These are phyloP conservation scores for Malus hybrid DNA, from an alignment of 331 rosid species.

Conservation along the genomic window DNA sequence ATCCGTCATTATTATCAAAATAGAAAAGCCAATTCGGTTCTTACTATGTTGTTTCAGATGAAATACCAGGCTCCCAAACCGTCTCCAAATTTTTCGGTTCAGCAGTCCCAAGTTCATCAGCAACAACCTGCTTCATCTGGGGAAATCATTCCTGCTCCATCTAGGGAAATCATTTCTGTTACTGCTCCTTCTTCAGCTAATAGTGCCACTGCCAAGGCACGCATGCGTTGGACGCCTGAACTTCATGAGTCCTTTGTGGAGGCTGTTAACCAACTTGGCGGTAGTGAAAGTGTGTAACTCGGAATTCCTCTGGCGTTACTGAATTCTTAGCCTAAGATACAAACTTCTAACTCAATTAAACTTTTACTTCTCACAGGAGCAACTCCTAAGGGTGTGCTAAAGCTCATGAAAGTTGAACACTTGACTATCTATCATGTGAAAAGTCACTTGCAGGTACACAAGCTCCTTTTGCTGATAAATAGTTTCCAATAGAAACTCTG, in stretches of 20 bases:
- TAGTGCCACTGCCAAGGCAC: constrained; percentile 59
- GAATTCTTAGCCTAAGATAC: constrained; percentile 7
- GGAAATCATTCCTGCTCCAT: constrained; percentile 29
- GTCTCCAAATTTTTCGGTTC: constrained; percentile 37
- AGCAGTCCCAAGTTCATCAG: constrained; percentile 52
- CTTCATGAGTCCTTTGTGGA: constrained; percentile 98
- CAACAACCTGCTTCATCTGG: constrained; percentile 45
- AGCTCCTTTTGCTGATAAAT: constrained; percentile 9
- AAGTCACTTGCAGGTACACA: constrained; percentile 89
- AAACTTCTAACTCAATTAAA: constrained; percentile 15
- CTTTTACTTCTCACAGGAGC: constrained; percentile 51
- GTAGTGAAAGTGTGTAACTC: constrained; percentile 80
- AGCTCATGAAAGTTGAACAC: constrained; percentile 90
- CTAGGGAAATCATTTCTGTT: constrained; percentile 37
- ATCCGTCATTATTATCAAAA: constrained; percentile 15
- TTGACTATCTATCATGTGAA: constrained; percentile 97
- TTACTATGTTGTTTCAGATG: constrained; percentile 52
- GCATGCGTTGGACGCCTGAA: constrained; percentile 99
- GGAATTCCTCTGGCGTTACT: constrained; percentile 17
- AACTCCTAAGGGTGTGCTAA: constrained; percentile 96
- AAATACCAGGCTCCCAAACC: constrained; percentile 50
- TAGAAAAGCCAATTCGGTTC: constrained; percentile 12
- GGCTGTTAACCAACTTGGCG: constrained; percentile 94
- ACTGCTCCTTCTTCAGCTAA: constrained; percentile 53
- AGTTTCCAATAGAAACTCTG: neutral